Percentiles rank a stretch among this genome's conserved stretches.
These are phyloP conservation scores for Plenodomus biglobosus DNA, from an alignment of 2,329 filamentous ascomycete species.

Conservation along the genomic window DNA sequence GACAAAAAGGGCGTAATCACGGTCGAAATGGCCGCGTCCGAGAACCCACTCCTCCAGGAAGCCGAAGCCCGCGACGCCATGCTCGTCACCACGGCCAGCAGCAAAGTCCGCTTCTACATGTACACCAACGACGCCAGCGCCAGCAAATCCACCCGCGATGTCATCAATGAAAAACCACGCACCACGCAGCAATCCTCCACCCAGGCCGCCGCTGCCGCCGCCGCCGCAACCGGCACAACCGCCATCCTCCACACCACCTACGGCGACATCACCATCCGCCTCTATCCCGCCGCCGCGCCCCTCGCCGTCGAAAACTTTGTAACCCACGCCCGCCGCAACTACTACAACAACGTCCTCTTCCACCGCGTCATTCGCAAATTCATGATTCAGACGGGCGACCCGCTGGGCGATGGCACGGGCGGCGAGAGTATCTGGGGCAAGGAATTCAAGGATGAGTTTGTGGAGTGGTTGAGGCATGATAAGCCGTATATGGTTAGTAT, in stretches of 20 bases:
- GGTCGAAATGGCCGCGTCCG: slow-evolving; percentile 94
- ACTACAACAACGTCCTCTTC: slow-evolving; percentile 98
- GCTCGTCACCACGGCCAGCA: slow-evolving; percentile 77
- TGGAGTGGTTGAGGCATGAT: slow-evolving; percentile 78
- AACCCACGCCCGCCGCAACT: slow-evolving; percentile 82
- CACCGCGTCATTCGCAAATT: slow-evolving; percentile 97
- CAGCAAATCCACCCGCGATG: slow-evolving; percentile 65
- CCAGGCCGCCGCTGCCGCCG: slow-evolving; percentile 57
- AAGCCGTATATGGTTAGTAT: slow-evolving; percentile 96
- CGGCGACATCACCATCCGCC: slow-evolving; percentile 88
- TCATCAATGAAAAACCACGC: slow-evolving; percentile 92
- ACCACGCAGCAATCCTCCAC: slow-evolving; percentile 56
- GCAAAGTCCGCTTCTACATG: slow-evolving; percentile 95
- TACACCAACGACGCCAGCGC: slow-evolving; percentile 84
- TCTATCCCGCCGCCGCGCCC: slow-evolving; percentile 91
- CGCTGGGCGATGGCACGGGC: slow-evolving; percentile 83
- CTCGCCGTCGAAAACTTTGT: slow-evolving; percentile 98
- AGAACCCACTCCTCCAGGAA: slow-evolving; percentile 89
- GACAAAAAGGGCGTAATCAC: slow-evolving; percentile 93
- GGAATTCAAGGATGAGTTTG: slow-evolving; percentile 93
- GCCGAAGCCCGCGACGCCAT: slow-evolving; percentile 90
- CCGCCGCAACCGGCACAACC: slow-evolving; percentile 71
- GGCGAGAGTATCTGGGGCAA: slow-evolving; percentile 92
- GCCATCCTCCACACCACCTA: slow-evolving; percentile 90
- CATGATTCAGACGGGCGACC: slow-evolving; percentile 93